These are phyloP conservation scores for Aspergillus novoparasiticus DNA, from an alignment of 2,329 filamentous ascomycete species.

Conservation along the genomic window DNA sequence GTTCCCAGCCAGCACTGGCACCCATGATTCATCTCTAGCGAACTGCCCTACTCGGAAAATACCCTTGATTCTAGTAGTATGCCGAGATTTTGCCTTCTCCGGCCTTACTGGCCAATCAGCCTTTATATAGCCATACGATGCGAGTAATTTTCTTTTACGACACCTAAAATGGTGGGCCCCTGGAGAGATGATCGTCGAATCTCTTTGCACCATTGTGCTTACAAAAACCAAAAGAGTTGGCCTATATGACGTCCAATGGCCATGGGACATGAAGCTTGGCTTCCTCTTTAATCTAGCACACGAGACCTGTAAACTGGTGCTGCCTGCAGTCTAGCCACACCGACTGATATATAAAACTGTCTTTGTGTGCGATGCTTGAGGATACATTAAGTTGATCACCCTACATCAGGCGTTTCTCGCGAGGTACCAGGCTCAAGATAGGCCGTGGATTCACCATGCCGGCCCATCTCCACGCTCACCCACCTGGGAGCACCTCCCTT, in stretches of 20 bases:
- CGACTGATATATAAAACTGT: background rate
- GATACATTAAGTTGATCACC: background rate
- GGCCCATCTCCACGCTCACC: slow-evolving; percentile 28
- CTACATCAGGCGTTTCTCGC: background rate
- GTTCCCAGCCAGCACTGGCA: too few species aligned
- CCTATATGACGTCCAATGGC: slow-evolving; percentile 1
- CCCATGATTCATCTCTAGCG: slow-evolving; percentile 13
- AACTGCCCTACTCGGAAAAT: slow-evolving; percentile 23
- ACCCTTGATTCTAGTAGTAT: background rate
- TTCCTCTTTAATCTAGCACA: slow-evolving; percentile 21
- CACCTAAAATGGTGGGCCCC: background rate
- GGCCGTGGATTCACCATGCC: slow-evolving; percentile 24
- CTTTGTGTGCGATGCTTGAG: background rate
- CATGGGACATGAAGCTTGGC: slow-evolving; percentile 19
- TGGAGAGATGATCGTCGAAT: background rate
- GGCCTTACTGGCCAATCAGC: background rate
- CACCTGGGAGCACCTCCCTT: slow-evolving; percentile 24
- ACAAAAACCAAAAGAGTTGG: background rate
- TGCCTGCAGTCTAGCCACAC: background rate
- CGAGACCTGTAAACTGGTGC: background rate
- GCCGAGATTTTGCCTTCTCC: background rate
- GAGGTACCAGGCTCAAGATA: background rate
- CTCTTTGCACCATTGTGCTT: background rate
- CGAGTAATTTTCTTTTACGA: background rate
- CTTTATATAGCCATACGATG: background rate